Evolutionary conservation across 495 filamentous ascomycete genomes (phyloP).

Genomic region (Tetracladium marchalianum): DNA sequence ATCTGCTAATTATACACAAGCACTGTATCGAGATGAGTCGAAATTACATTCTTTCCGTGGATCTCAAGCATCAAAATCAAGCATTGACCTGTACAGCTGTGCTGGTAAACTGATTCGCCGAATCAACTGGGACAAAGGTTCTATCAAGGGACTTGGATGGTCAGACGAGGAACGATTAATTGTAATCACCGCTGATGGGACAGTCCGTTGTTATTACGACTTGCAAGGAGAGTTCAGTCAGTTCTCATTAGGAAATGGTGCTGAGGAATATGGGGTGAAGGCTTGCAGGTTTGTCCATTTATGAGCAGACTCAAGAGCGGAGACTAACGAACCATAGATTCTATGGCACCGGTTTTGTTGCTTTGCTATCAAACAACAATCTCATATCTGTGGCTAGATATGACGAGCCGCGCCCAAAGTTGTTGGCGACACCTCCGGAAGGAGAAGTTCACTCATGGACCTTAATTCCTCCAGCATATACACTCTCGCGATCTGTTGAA

Average conservation of each 20-base stretch:
- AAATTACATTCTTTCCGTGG: conserved; percentile 72
- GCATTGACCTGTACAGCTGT: conserved; percentile 90
- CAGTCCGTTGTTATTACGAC: conserved; percentile 84
- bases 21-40: conserved; percentile 78
- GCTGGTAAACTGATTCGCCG: conserved; percentile 70
- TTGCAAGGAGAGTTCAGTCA: conserved; percentile 90
- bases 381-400: conserved; percentile 82
- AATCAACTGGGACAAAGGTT: conserved; percentile 79
- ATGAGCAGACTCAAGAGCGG: neutral
- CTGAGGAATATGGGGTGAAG: conserved; percentile 77
- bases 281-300: conserved; percentile 47
- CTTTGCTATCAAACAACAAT: conserved; percentile 81
- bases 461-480: conserved; percentile 78
- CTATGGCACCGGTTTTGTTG: conserved; percentile 85
- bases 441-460: conserved; percentile 81
- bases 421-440: conserved; percentile 68
- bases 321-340: conserved; percentile 35
- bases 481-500: conserved; percentile 90
- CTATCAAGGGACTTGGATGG: conserved; percentile 87
- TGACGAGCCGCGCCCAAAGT: conserved; percentile 78
- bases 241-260: conserved; percentile 86
- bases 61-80: conserved; percentile 61
- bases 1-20: conserved; percentile 34
- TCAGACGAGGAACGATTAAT: conserved; percentile 93
- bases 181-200: conserved; percentile 81